A percentile compares a stretch with the other conserved stretches of the same genome.
These are phyloP conservation scores for Hymenoscyphus repandus DNA, from an alignment of 2,329 filamentous ascomycete species.

Conservation along the genomic window DNA sequence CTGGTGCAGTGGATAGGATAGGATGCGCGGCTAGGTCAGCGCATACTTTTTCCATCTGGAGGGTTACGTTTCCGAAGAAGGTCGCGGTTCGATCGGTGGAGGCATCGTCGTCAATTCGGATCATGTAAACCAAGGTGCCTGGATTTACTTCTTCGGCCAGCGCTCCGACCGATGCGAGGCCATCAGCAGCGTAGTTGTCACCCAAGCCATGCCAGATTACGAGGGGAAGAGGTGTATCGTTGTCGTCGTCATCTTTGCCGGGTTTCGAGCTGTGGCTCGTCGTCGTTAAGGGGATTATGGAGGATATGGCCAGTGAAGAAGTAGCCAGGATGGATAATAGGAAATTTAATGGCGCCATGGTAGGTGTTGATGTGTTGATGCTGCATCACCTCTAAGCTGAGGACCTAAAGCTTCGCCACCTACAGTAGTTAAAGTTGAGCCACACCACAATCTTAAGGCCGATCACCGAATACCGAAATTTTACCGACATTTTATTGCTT, in stretches of 20 bases:
- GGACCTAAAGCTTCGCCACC: neutral
- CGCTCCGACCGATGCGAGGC: slow-evolving; percentile 64
- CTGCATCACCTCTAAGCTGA: neutral
- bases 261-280: neutral
- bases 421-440: neutral
- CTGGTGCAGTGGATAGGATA: slow-evolving; percentile 75
- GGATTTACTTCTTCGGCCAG: slow-evolving; percentile 70
- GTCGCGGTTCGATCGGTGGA: slow-evolving; percentile 71
- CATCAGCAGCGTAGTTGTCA: slow-evolving; percentile 71
- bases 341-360: slow-evolving; percentile 19
- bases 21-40: slow-evolving; percentile 67
- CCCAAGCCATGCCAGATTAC: slow-evolving; percentile 88
- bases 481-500: neutral
- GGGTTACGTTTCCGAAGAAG: slow-evolving; percentile 85
- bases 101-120: slow-evolving; percentile 60
- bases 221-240: slow-evolving; percentile 73
- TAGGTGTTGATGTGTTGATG: slow-evolving; percentile 6
- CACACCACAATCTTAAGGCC: neutral
- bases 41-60: slow-evolving; percentile 74
- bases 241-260: slow-evolving; percentile 24
- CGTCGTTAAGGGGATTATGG: slow-evolving; percentile 10
- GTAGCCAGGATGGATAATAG: slow-evolving; percentile 16
- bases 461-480: neutral
- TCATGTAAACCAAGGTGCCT: slow-evolving; percentile 77
- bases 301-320: slow-evolving; percentile 15